phyloP scores from a whole-genome alignment of 2,329 filamentous ascomycete genomes.

The Cordyceps fumosorosea region DNA sequence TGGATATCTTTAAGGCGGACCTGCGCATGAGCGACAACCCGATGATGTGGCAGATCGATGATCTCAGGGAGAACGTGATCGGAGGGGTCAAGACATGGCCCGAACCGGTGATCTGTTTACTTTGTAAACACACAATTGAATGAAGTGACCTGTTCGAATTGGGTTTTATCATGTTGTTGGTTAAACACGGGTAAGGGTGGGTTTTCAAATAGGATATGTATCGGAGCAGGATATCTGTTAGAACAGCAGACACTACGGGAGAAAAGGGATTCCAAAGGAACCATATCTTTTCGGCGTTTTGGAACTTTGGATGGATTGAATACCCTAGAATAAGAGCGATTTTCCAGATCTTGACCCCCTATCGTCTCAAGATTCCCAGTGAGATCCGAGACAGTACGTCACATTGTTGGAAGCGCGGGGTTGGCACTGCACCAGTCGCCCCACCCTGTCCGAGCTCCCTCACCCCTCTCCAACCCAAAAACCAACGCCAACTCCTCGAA shows the following conservation, averaged over 20 bases:
- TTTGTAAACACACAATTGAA: conserved; percentile 42
- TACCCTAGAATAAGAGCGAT: background rate
- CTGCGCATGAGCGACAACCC: conserved; percentile 41
- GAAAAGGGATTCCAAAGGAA: background rate
- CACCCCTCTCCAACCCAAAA: background rate
- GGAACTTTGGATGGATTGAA: background rate
- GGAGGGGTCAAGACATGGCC: conserved; percentile 48
- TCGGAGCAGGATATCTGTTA: background rate
- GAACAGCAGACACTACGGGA: background rate
- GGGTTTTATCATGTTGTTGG: background rate
- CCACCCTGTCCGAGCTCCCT: conserved; percentile 4
- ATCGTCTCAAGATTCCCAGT: background rate
- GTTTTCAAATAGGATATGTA: background rate
- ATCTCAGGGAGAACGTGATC: conserved; percentile 40
- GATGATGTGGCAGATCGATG: conserved; percentile 44
- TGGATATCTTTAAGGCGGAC: conserved; percentile 44
- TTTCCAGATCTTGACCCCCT: background rate
- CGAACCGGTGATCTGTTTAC: conserved; percentile 42
- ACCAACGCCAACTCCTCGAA: background rate
- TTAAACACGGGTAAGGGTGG: background rate
- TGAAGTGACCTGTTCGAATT: background rate
- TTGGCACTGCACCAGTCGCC: background rate
- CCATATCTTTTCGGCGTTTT: background rate
- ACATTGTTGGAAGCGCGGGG: background rate
- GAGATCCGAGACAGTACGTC: conserved; percentile 1